Evolutionary conservation across 352 stramenopile species (phyloP).

Genomic region (Pythium pyrilobum): DNA sequence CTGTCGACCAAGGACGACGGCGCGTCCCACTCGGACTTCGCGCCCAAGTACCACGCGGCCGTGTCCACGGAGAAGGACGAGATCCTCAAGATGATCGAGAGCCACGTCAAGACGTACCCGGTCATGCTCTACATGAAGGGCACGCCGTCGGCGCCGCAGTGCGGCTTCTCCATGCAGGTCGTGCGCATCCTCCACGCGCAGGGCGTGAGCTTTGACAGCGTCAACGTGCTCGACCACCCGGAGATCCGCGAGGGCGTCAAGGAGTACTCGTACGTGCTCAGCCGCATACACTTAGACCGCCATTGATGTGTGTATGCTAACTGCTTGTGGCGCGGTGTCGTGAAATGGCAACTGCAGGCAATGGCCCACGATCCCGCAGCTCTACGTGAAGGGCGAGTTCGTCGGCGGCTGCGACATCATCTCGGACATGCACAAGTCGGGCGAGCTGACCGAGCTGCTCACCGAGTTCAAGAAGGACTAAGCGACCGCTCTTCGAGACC

Average conservation of each 20-base stretch:
- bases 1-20: slow-evolving; percentile 46
- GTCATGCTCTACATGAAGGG: slow-evolving; percentile 99
- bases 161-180: slow-evolving; percentile 96
- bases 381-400: slow-evolving; percentile 99
- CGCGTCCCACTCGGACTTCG: slow-evolving; percentile 87
- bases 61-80: slow-evolving; percentile 85
- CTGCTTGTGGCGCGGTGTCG: neutral
- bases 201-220: slow-evolving; percentile 94
- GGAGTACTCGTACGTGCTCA: slow-evolving; percentile 91
- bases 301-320: neutral
- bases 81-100: slow-evolving; percentile 89
- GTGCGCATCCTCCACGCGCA: slow-evolving; percentile 93
- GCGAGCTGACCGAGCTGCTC: slow-evolving; percentile 88
- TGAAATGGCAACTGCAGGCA: slow-evolving; percentile 57
- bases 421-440: slow-evolving; percentile 91
- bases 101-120: slow-evolving; percentile 86
- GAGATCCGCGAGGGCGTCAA: slow-evolving; percentile 98
- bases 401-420: slow-evolving; percentile 99
- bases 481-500: neutral
- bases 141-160: slow-evolving; percentile 94
- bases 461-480: slow-evolving; percentile 77
- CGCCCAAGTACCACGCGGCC: slow-evolving; percentile 81
- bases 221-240: slow-evolving; percentile 99
- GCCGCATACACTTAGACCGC: neutral
- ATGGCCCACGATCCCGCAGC: slow-evolving; percentile 97